These are phyloP conservation scores for Rusavskia elegans DNA, from an alignment of 495 filamentous ascomycete genomes.

Conservation along the genomic window DNA sequence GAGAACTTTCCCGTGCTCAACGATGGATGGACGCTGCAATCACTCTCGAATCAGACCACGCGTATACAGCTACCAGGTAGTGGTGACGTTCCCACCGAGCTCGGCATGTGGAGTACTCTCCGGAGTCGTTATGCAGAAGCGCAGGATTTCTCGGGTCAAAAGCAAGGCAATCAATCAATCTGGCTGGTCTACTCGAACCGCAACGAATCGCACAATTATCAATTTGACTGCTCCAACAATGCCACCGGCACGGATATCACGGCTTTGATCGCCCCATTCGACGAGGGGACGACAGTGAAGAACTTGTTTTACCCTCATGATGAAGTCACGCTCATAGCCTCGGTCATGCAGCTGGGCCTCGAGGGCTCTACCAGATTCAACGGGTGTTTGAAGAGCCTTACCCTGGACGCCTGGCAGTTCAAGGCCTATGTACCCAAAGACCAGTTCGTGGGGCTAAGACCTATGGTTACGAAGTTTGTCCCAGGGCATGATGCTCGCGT, in stretches of 20 bases:
- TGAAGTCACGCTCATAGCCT: constrained; percentile 26
- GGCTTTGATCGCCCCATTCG: constrained; percentile 44
- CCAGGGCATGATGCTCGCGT: constrained; percentile 51
- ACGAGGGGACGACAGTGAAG: constrained; percentile 37
- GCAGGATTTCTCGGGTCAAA: constrained; percentile 29
- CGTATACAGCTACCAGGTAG: constrained; percentile 37
- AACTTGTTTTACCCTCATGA: constrained; percentile 55
- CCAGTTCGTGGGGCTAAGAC: constrained; percentile 33
- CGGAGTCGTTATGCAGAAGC: constrained; percentile 14
- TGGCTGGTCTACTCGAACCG: constrained; percentile 57
- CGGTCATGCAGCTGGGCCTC: neutral
- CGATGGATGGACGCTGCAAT: constrained; percentile 45
- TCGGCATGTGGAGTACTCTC: constrained; percentile 51
- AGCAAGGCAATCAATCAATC: constrained; percentile 38
- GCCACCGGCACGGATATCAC: neutral
- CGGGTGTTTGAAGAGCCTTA: constrained; percentile 40
- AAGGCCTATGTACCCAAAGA: constrained; percentile 43
- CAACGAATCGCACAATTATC: constrained; percentile 37
- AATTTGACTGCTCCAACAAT: constrained; percentile 39
- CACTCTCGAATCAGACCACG: constrained; percentile 43
- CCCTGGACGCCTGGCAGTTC: constrained; percentile 42
- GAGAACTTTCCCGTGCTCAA: constrained; percentile 42
- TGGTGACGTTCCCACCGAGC: constrained; percentile 37
- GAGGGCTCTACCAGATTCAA: constrained; percentile 26
- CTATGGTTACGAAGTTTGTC: constrained; percentile 48